These are phyloP conservation scores for Linaria vulgaris DNA, from an alignment of 257 asterid genomes.

Conservation along the genomic window DNA sequence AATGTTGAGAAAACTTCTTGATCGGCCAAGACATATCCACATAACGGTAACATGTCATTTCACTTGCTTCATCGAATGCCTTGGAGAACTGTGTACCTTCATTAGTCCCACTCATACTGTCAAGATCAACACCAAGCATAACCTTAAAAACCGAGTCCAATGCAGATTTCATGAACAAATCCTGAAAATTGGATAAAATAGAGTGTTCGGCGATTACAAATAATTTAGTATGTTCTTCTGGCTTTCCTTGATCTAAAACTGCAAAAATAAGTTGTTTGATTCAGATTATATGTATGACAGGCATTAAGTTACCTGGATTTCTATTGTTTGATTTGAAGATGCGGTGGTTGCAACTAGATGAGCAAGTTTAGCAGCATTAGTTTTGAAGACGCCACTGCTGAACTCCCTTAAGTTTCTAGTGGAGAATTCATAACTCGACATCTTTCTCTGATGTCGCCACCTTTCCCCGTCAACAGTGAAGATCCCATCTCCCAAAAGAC, in stretches of 20 bases:
- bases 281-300: not conserved
- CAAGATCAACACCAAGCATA: conserved; percentile 62
- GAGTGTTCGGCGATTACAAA: not conserved
- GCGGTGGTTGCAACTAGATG: conserved; percentile 36
- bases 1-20: conserved; percentile 50
- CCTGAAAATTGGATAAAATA: conserved; percentile 35
- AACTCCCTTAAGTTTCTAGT: conserved; percentile 56
- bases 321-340: conserved; percentile 36
- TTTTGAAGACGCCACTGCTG: conserved; percentile 55
- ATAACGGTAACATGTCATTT: conserved; percentile 45
- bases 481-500: conserved; percentile 67
- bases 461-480: conserved; percentile 60
- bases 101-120: conserved; percentile 46
- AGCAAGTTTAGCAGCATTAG: conserved; percentile 53
- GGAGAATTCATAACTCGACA: conserved; percentile 65
- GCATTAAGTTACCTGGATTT: conserved; percentile 41
- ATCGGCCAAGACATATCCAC: conserved; percentile 56
- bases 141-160: conserved; percentile 69
- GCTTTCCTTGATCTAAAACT: not conserved
- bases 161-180: conserved; percentile 61
- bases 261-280: not conserved
- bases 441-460: conserved; percentile 66
- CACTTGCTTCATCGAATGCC: conserved; percentile 69
- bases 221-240: too few species aligned
- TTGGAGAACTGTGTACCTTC: conserved; percentile 46